phyloP scores from a whole-genome alignment of 73 alveolate genomes.

The Paramecium caudatum region DNA sequence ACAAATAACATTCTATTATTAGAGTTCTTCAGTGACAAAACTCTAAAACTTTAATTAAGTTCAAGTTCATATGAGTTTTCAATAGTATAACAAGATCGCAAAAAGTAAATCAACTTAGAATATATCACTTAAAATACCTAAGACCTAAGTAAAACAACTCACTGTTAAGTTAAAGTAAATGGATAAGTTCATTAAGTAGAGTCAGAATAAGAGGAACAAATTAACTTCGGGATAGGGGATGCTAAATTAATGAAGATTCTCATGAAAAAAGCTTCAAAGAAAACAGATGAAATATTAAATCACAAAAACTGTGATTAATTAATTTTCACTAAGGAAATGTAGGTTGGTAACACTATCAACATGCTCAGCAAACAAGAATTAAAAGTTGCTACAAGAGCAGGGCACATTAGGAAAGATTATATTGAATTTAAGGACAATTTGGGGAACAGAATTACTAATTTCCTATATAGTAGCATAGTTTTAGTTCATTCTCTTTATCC shows the following conservation, averaged over 20 bases:
- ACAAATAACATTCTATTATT: background rate
- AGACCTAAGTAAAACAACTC: conserved; percentile 28
- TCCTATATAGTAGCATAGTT: background rate
- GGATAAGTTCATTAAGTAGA: background rate
- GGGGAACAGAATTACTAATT: background rate
- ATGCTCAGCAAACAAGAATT: conserved; percentile 31
- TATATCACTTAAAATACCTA: background rate
- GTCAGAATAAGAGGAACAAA: background rate
- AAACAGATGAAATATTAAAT: background rate
- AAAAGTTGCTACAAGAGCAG: conserved; percentile 46
- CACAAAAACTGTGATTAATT: background rate
- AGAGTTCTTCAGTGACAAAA: background rate
- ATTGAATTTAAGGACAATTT: conserved; percentile 27
- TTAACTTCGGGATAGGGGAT: background rate
- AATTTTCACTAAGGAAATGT: background rate
- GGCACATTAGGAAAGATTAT: background rate
- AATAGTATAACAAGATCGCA: background rate
- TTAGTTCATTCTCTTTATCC: background rate
- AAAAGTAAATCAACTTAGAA: background rate
- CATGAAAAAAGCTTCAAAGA: background rate
- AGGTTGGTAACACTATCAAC: conserved; percentile 13
- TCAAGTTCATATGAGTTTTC: background rate
- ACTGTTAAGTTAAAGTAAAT: background rate
- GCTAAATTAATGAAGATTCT: background rate
- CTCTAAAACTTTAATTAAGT: background rate